Base-by-base conservation (phyloP, 1,139 yeast species). In the Meyerozyma smithsonii region DNA sequence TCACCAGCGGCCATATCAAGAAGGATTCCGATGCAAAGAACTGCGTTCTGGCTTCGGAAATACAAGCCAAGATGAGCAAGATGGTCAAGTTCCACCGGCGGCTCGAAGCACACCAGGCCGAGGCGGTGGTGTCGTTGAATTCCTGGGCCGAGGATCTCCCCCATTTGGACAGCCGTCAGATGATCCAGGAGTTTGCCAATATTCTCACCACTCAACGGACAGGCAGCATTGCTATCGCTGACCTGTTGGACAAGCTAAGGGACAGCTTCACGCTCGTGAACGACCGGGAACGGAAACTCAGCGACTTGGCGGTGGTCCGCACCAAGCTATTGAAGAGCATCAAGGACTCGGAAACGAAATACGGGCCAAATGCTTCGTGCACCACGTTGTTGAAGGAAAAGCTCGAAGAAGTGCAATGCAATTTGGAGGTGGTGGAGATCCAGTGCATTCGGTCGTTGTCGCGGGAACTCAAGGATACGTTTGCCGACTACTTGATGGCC, bases 261-360 rank as follows among this genome's bases (percentile, higher is more conserved):
- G 50, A 64, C 15, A 72, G 71, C 42, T 56, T 79, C 37, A 54
- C 58, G 4, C 69, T 67, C 40, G 76, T 79, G 2, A 59, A 69
- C 36, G 74, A 74, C 44, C 62, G 84, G 43, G 85, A 79, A 54
- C 63, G 58, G 46, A 71, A 76, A 48, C 62, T 66, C 28, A 63
- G 55, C 19, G 71, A 66, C 19, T 56, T 72, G 38, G 55, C 62
- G 36, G 43, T 46, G 28, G 55, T 55, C 36, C 62, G 71, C 45
- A 51, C 56, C 23, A 64, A 64, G 50, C 59, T 69, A 21, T 55
- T 64, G 38, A 56, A 59, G 30, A 62, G 58, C 36, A 47, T 70
- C 33, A 64, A 69, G 40, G 69, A 65, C 4, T 62, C 61, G 28
- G 77, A 73, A 41, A 56, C 69, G 25, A 69, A 67, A 44, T 61